Evolutionary conservation across 2,329 filamentous ascomycete genomes (phyloP), one percentile per base, ranked within the genome.

Genomic region (Fusarium sp.): DNA sequence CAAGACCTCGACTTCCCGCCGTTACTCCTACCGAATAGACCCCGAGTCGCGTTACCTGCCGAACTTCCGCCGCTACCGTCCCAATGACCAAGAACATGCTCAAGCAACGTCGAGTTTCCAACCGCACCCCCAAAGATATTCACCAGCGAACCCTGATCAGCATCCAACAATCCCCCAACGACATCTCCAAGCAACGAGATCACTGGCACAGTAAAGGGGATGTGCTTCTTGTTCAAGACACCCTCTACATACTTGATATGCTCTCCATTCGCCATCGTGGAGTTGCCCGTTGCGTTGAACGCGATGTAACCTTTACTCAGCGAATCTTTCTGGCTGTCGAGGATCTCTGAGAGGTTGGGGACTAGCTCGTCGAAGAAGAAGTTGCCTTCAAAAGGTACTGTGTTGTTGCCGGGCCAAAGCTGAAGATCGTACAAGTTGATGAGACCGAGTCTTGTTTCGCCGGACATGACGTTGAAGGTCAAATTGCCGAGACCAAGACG

Each of bases 401-500:
- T 79, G 60, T 84, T 85, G 63, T 85, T 83, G 8, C 82, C 82
- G 0, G 80, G 82, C 18, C 78, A 77, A 6, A 86, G 75, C 1
- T 77, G 30, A 2, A 84, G 76, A 41, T 85, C 77, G 55, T 79
- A 76, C 7, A 84, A 60, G 18, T 75, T 76, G 20, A 82, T 77
- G 3, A 79, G 69, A 8, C 84, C 84, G 9, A 85, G 67, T 11
- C 74, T 75, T 12, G 82, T 61, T n/a, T 81, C 76, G 6, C 81
- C 82, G 0, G 79, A 80, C 55, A 80, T 72, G 20, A 85, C 55
- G 45, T 84, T 82, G 18, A 85, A 78, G 0, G 82, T 82, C n/a
- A 85, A 52, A 69, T 86, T 82, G 13, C 84, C 84, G 6, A 84
- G 76, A 1, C 79, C 81, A 8, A 86, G 80, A 2, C 79, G 79